These are phyloP conservation scores for Myrica gale DNA, from an alignment of 306 rosid genomes.

Conservation along the genomic window DNA sequence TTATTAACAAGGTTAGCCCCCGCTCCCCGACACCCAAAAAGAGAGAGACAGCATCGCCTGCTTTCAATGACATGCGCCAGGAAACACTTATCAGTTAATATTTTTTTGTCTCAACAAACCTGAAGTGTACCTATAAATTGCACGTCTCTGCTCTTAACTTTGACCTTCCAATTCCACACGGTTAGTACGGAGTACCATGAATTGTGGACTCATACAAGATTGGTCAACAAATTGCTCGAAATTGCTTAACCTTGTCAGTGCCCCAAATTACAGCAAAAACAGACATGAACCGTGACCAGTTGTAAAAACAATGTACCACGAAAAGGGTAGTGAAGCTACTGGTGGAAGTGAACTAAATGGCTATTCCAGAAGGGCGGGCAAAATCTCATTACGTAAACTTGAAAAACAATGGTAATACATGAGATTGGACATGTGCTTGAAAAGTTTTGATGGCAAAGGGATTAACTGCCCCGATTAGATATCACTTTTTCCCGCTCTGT, in stretches of 20 bases:
- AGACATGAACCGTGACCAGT: too few relatives aligned
- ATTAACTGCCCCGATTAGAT: conserved; percentile 13
- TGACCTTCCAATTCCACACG: neutral
- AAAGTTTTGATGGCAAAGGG: conserved; percentile 30
- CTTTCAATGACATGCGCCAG: too few relatives aligned
- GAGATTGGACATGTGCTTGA: conserved; percentile 19
- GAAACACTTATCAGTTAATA: too few relatives aligned
- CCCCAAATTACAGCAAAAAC: neutral
- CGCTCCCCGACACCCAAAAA: too few relatives aligned
- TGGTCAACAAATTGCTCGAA: neutral
- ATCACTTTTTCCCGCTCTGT: conserved; percentile 22
- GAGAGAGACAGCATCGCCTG: too few relatives aligned
- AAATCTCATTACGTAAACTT: conserved; percentile 6
- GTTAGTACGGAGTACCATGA: neutral
- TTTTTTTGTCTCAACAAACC: too few relatives aligned
- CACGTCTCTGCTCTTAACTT: neutral
- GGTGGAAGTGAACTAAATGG: neutral
- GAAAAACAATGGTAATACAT: neutral
- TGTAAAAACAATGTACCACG: neutral
- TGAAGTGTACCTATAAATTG: too few relatives aligned
- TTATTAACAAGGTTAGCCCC: too few relatives aligned
- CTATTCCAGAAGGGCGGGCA: neutral
- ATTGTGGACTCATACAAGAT: neutral
- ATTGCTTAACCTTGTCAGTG: neutral
- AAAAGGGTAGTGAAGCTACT: neutral